Percentiles rank a stretch among this genome's conserved stretches.
phyloP scores from a whole-genome alignment of 2,329 filamentous ascomycete species.

The Diaporthe vaccinii region DNA sequence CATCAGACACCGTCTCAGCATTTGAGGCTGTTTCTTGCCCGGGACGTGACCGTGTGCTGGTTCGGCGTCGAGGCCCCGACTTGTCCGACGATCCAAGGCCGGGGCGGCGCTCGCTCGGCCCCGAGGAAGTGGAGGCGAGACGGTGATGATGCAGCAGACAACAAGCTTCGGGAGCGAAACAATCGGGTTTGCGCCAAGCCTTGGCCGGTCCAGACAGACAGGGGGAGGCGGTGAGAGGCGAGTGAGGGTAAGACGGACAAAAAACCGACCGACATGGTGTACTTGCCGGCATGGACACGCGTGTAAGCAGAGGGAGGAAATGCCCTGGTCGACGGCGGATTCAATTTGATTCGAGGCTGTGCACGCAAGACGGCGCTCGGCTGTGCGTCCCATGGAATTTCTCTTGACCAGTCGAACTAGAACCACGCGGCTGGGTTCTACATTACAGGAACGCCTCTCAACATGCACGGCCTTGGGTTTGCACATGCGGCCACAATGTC shows the following conservation, averaged over 20 bases:
- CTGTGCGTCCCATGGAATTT: background rate
- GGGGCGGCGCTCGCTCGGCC: slow-evolving; percentile 10
- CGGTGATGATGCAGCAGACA: background rate
- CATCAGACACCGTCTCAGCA: background rate
- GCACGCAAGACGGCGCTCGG: slow-evolving; percentile 5
- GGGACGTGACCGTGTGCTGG: background rate
- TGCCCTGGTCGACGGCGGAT: background rate
- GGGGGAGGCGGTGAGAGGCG: slow-evolving; percentile 24
- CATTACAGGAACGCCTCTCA: background rate
- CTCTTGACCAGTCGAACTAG: background rate
- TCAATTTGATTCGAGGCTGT: slow-evolving; percentile 28
- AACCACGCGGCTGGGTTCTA: slow-evolving; percentile 6
- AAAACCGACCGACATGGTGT: slow-evolving; percentile 22
- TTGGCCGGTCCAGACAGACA: background rate
- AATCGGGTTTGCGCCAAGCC: slow-evolving; percentile 7
- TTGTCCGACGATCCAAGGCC: background rate
- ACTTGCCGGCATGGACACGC: background rate
- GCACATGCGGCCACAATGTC: background rate
- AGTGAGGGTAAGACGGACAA: slow-evolving; percentile 27
- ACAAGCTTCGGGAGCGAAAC: slow-evolving; percentile 21
- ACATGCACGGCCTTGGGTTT: background rate
- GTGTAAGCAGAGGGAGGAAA: slow-evolving; percentile 15
- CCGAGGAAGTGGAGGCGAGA: slow-evolving; percentile 4
- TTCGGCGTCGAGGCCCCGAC: slow-evolving; percentile 6
- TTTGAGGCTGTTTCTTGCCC: background rate